A percentile compares a stretch with the other conserved stretches of the same genome.
These are phyloP conservation scores for Wickerhamiella domercqiae DNA, from an alignment of 805 yeast genomes.

Conservation along the genomic window DNA sequence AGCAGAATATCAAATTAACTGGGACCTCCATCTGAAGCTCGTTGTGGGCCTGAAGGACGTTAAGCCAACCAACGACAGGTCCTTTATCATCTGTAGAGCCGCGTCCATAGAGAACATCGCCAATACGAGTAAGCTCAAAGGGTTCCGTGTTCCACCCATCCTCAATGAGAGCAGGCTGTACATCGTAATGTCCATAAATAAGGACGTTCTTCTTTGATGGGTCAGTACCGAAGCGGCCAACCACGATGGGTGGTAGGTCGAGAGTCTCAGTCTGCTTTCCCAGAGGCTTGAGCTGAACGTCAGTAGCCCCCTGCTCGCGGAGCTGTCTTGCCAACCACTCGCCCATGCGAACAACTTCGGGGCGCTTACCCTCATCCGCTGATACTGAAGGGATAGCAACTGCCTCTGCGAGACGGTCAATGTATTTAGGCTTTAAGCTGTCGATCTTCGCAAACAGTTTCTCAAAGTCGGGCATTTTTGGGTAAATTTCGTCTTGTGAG, in stretches of 20 bases:
- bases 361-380: constrained; percentile 75
- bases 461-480: constrained; percentile 13
- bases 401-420: constrained; percentile 46
- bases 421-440: constrained; percentile 56
- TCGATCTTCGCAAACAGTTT: constrained; percentile 44
- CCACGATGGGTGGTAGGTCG: constrained; percentile 85
- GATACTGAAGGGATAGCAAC: constrained; percentile 92
- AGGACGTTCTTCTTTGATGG: constrained; percentile 75
- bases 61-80: constrained; percentile 95
- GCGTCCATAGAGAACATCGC: constrained; percentile 68
- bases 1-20: constrained; percentile 80
- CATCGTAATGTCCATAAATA: constrained; percentile 95
- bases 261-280: constrained; percentile 64
- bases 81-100: constrained; percentile 98
- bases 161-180: constrained; percentile 82
- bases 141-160: constrained; percentile 98
- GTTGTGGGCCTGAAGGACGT: constrained; percentile 78
- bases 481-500: no score
- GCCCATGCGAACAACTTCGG: constrained; percentile 80
- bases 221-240: constrained; percentile 73
- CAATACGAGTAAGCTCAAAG: constrained; percentile 47
- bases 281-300: constrained; percentile 64
- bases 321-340: constrained; percentile 62
- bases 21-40: constrained; percentile 78
- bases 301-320: constrained; percentile 57